Evolutionary conservation across 768 basidiomycete species (phyloP), one percentile per base, ranked within the genome.

Genomic region (Calvatia gigantea): DNA sequence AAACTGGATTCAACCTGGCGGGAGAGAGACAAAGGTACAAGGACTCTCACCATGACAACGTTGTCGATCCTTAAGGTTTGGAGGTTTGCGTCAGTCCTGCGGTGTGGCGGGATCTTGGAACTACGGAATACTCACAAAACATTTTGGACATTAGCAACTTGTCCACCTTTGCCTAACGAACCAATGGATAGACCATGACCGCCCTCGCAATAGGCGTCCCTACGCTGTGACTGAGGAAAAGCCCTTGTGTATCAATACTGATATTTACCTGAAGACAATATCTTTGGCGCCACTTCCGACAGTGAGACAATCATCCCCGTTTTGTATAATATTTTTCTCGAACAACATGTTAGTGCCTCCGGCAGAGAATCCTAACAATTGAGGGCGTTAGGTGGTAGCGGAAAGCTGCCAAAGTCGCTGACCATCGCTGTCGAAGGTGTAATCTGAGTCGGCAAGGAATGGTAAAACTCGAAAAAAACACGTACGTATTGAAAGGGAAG

Each of bases 401-500:
- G 51, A 19, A 27, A 7, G 21, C 17, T n/a, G 42, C n/a, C 1
- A 4, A 11, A 8, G 4, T 1, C 0, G 25, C 52, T 23, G 51
- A 77, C 76, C 75, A 58, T 79, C 75, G 44, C 75, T 75, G 39
- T 37, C 0, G 21, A 21, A n/a, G 37, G 25, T 49, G 7, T 28
- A 23, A 19, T 41, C 46, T 39, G 17, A 19, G 38, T 23, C 25
- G 8, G 4, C 27, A 25, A 42, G 17, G 27, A 19, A 17, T 1
- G 41, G 1, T 37, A 25, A 21, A 14, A 41, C 43, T 14, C 3
- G 2, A 21, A 23, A 2, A 6, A 42, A 17, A 33, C 32, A 69
- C 80, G 43, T 64, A 83, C 81, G 81, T 84, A 59, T 85, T 85
- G 66, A 82, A 83, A 6, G 83, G 82, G 69, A 83, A 82, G 1